These are phyloP conservation scores for Orbilia blumenaviensis DNA, from an alignment of 2,329 filamentous ascomycete genomes.

Conservation along the genomic window DNA sequence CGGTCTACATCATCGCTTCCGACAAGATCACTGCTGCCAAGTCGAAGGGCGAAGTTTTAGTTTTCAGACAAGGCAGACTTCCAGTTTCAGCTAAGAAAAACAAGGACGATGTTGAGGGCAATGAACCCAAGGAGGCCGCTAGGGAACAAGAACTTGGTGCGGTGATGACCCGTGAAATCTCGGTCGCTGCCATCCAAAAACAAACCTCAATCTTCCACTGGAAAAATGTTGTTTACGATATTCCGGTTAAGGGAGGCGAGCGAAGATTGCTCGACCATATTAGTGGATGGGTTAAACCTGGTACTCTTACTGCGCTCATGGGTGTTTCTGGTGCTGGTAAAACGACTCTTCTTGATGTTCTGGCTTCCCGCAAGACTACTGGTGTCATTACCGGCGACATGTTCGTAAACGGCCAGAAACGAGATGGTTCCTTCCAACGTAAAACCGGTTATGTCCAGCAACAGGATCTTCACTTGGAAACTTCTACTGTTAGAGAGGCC, in stretches of 20 bases:
- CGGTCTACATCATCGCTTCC: slow-evolving; percentile 71
- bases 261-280: slow-evolving; percentile 70
- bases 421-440: slow-evolving; percentile 71
- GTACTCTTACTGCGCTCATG: slow-evolving; percentile 81
- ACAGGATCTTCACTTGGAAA: slow-evolving; percentile 71
- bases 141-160: slow-evolving; percentile 52
- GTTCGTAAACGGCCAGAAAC: slow-evolving; percentile 69
- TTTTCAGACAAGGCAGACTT: slow-evolving; percentile 74
- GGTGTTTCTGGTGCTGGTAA: slow-evolving; percentile 87
- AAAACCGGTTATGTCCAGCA: slow-evolving; percentile 74
- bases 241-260: slow-evolving; percentile 69
- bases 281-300: slow-evolving; percentile 78
- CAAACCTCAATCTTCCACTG: slow-evolving; percentile 83
- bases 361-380: slow-evolving; percentile 73
- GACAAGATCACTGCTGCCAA: slow-evolving; percentile 73
- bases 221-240: slow-evolving; percentile 83
- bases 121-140: slow-evolving; percentile 56
- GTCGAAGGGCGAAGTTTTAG: slow-evolving; percentile 78
- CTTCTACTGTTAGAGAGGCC: slow-evolving; percentile 72
- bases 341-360: slow-evolving; percentile 81
- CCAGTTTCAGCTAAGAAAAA: slow-evolving; percentile 60
- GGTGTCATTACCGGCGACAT: slow-evolving; percentile 72
- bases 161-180: slow-evolving; percentile 58
- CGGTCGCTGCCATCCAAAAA: slow-evolving; percentile 65
- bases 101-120: slow-evolving; percentile 62